Conservation (phyloP, 2,329 filamentous ascomycete genomes). For the Xylariaceae sp. region DNA sequence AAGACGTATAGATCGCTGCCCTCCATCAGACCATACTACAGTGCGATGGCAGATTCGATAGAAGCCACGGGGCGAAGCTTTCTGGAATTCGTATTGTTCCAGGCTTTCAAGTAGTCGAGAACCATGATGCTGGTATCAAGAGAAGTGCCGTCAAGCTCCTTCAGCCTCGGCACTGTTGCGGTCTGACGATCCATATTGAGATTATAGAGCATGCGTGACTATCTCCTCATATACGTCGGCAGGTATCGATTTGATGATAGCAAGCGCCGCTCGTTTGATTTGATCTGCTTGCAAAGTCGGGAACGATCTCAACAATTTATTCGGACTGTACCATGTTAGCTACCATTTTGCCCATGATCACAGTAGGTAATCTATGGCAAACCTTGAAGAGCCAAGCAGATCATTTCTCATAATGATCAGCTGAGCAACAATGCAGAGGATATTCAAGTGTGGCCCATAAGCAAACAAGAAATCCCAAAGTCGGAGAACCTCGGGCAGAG, state of each 20-base stretch:
- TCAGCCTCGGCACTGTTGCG: no score
- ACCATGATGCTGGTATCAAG: no score
- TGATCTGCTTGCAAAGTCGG: conserved; percentile 78
- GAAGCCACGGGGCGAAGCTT: no score
- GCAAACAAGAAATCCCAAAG: conserved; percentile 98
- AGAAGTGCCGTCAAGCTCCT: no score
- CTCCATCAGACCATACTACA: no score
- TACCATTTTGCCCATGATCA: neutral
- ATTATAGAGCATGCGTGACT: conserved; percentile 75
- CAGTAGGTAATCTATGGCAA: conserved; percentile 23
- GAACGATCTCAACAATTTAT: conserved; percentile 84
- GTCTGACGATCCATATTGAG: no score
- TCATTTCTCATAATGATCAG: conserved; percentile 82
- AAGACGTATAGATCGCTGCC: no score
- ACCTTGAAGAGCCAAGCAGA: conserved; percentile 82
- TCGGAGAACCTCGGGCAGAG: conserved; percentile 84
- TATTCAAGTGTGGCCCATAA: conserved; percentile 90
- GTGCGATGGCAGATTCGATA: no score
- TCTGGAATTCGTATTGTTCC: no score
- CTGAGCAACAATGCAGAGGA: conserved; percentile 94
- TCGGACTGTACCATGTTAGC: conserved; percentile 58
- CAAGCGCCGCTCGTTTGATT: conserved; percentile 80
- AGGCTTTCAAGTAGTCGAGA: no score
- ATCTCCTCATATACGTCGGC: conserved; percentile 88
- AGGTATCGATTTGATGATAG: conserved; percentile 85